Evolutionary conservation across 1,284 basidiomycete genomes (phyloP), one percentile per base, ranked within the genome.

Genomic region (Ganoderma leucocontextum): DNA sequence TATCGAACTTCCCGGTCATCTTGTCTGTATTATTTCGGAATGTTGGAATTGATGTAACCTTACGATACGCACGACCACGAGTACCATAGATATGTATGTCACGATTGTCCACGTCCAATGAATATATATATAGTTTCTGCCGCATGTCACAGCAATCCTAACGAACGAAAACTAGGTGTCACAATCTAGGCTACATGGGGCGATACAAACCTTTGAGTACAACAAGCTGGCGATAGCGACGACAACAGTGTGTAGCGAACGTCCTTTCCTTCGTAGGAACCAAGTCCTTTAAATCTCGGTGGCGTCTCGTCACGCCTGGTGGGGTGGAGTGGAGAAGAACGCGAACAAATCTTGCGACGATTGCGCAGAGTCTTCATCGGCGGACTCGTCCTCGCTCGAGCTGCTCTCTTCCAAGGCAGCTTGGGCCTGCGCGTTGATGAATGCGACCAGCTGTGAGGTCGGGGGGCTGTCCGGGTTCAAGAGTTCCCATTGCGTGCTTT

Each of bases 1-100:
- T 58, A 57, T 58, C 36, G 19, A 38, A 15, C 29, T 58, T 12
- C 42, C 22, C 49, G 52, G 55, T 57, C 47, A 60, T 52, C 63
- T 64, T 60, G 57, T 58, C 57, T 69, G 66, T 69, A 71, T 73
- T 65, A 63, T 35, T 65, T 49, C 5, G 22, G 52, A 38, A 63
- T 52, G 61, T 52, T 19, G 8, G 52, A 52, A 52, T 7, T 33
- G 38, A 39, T 60, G 58, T 65, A 67, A 53, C 33, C 36, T 52
- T 60, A 58, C 42, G 35, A 33, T 35, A 41, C 22, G 53, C n/a
- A 61, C 62, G 33, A 25, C n/a, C 33, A 47, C 60, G 55, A 58
- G 62, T 35, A 65, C 63, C 65, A 64, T 62, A 55, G 42, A 13
- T 17, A 70, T 63, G 66, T 68, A 70, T 49, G 53, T 29, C 63